Evolutionary conservation across 2,329 filamentous ascomycete genomes (phyloP).

Genomic region (Alternaria longipes): DNA sequence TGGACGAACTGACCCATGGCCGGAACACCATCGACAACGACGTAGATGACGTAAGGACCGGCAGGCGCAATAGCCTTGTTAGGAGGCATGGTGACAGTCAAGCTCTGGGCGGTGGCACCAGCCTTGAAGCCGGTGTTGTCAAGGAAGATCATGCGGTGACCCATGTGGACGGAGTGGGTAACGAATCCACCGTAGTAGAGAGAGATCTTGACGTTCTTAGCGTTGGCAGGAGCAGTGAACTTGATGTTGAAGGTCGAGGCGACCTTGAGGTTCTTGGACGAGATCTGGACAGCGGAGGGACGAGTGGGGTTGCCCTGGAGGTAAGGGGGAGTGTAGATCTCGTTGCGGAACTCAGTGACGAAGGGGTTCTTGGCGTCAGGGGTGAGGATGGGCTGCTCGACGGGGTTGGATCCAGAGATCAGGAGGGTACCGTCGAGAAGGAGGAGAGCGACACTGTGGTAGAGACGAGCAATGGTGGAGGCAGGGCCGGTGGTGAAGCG

Average conservation of each 20-base stretch:
- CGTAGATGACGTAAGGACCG: constrained; percentile 68
- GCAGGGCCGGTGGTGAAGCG: constrained; percentile 60
- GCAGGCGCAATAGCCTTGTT: constrained; percentile 65
- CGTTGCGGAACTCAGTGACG: constrained; percentile 69
- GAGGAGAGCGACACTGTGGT: constrained; percentile 68
- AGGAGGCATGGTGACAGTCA: constrained; percentile 65
- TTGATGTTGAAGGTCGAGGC: constrained; percentile 58
- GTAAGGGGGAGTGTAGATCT: constrained; percentile 70
- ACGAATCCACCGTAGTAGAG: constrained; percentile 69
- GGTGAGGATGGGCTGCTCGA: constrained; percentile 64
- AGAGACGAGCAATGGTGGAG: constrained; percentile 59
- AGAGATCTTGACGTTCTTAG: constrained; percentile 58
- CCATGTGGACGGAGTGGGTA: constrained; percentile 70
- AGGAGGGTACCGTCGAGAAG: constrained; percentile 68
- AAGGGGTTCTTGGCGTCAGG: constrained; percentile 59
- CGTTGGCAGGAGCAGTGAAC: constrained; percentile 57
- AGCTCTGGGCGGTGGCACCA: constrained; percentile 54
- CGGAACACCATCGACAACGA: constrained; percentile 65
- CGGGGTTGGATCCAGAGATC: constrained; percentile 68
- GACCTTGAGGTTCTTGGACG: constrained; percentile 55
- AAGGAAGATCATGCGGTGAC: constrained; percentile 65
- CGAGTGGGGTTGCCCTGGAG: constrained; percentile 63
- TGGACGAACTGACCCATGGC: constrained; percentile 62
- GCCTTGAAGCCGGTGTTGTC: constrained; percentile 60
- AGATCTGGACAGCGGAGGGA: constrained; percentile 60